These are phyloP conservation scores for Peltaster fructicola DNA, from an alignment of 2,329 filamentous ascomycete species.

Conservation along the genomic window DNA sequence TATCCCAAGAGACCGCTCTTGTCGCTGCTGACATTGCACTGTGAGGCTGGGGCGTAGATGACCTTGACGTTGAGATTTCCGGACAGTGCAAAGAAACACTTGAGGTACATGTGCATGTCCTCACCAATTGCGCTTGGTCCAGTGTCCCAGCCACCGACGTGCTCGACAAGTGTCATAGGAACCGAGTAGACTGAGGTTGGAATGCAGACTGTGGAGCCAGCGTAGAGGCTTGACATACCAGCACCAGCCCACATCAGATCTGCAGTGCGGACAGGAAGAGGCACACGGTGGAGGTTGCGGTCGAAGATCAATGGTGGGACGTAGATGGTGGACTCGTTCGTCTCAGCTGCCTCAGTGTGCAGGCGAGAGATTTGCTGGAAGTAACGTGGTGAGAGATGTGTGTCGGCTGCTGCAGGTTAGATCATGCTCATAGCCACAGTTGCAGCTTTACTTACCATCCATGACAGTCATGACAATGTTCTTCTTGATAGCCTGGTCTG, in stretches of 20 bases:
- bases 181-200: slow-evolving; percentile 60
- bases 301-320: slow-evolving; percentile 57
- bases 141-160: slow-evolving; percentile 55
- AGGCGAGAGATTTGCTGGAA: slow-evolving; percentile 47
- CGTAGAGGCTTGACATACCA: slow-evolving; percentile 51
- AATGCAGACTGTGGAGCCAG: slow-evolving; percentile 44
- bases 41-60: slow-evolving; percentile 51
- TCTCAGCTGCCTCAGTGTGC: slow-evolving; percentile 42
- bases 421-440: slow-evolving; percentile 2
- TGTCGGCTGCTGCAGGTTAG: slow-evolving; percentile 37
- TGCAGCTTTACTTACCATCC: slow-evolving; percentile 40
- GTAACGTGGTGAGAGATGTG: slow-evolving; percentile 51
- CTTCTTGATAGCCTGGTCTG: slow-evolving; percentile 29
- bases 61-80: slow-evolving; percentile 48
- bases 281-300: slow-evolving; percentile 51
- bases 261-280: slow-evolving; percentile 50
- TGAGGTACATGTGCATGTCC: slow-evolving; percentile 62
- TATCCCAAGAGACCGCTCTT: slow-evolving; percentile 37
- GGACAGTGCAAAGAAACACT: slow-evolving; percentile 59
- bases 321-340: slow-evolving; percentile 46
- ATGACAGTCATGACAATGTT: slow-evolving; percentile 55
- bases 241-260: slow-evolving; percentile 57
- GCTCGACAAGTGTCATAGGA: slow-evolving; percentile 47
- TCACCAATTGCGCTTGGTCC: slow-evolving; percentile 56
- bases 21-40: slow-evolving; percentile 51